phyloP scores from a whole-genome alignment of 2,329 filamentous ascomycete species.

The Aspergillus thermomutatus region DNA sequence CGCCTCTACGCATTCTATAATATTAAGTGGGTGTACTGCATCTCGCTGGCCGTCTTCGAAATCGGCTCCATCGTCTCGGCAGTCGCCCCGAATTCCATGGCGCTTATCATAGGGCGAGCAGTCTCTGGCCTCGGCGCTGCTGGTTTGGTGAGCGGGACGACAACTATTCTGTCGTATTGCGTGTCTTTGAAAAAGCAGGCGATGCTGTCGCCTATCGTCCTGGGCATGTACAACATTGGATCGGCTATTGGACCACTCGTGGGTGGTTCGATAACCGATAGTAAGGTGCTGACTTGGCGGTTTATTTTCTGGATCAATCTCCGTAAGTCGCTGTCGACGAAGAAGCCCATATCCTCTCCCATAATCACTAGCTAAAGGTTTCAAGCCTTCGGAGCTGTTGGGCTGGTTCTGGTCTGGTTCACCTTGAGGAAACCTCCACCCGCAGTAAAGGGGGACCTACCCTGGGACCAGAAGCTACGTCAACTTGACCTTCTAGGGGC shows the following conservation, averaged over 20 bases:
- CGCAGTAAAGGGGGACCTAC: conserved; percentile 7
- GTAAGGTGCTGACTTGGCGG: conserved; percentile 37
- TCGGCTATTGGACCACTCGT: conserved; percentile 29
- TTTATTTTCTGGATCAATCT: conserved; percentile 54
- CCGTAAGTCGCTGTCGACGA: conserved; percentile 16
- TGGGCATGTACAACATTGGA: conserved; percentile 32
- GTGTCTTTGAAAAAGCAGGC: conserved; percentile 30
- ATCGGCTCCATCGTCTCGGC: conserved; percentile 31
- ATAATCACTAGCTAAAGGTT: background rate
- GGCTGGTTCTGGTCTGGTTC: conserved; percentile 7
- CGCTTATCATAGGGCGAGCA: conserved; percentile 35
- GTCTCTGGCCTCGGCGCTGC: conserved; percentile 30
- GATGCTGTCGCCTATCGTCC: conserved; percentile 30
- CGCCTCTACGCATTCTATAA: conserved; percentile 33
- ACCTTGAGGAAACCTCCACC: conserved; percentile 8
- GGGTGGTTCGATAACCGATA: conserved; percentile 37
- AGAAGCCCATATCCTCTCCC: background rate
- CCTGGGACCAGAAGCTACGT: conserved; percentile 7
- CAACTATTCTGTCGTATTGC: conserved; percentile 32
- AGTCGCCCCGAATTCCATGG: conserved; percentile 25
- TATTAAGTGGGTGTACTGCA: conserved; percentile 34
- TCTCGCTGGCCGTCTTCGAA: conserved; percentile 33
- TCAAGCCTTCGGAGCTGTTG: conserved; percentile 9
- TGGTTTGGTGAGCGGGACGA: conserved; percentile 28
- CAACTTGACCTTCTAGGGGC: conserved; percentile 10